phyloP scores from a whole-genome alignment of 305 asterid genomes.

The Andrographis paniculata region DNA sequence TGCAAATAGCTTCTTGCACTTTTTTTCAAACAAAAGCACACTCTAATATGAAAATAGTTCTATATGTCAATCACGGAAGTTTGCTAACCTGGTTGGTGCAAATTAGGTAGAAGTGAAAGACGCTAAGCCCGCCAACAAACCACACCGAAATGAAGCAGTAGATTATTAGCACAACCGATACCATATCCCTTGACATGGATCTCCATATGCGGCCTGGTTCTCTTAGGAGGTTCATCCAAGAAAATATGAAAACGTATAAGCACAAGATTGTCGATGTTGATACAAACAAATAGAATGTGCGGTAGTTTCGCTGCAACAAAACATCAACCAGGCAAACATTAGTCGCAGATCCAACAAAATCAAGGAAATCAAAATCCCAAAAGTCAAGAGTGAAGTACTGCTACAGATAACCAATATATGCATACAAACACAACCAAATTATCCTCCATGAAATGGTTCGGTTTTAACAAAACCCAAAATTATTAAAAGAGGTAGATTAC shows the following conservation, averaged over 20 bases:
- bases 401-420: too few relatives aligned
- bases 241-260: conserved; percentile 72
- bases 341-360: too few relatives aligned
- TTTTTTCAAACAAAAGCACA: too few relatives aligned
- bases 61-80: too few relatives aligned
- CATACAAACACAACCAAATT: too few relatives aligned
- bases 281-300: conserved; percentile 69
- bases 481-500: too few relatives aligned
- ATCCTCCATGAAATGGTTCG: too few relatives aligned
- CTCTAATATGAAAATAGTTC: too few relatives aligned
- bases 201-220: conserved; percentile 50
- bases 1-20: too few relatives aligned
- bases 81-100: conserved; percentile 61
- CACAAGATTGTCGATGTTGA: conserved; percentile 70
- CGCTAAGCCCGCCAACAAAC: conserved; percentile 94
- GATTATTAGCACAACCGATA: conserved; percentile 48
- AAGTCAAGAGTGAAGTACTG: too few relatives aligned
- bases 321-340: background rate
- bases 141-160: conserved; percentile 86
- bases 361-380: too few relatives aligned
- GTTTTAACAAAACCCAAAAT: too few relatives aligned
- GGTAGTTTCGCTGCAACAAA: conserved; percentile 74
- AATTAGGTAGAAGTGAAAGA: conserved; percentile 74
- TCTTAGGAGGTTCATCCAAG: conserved; percentile 47
- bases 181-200: conserved; percentile 45